Base-by-base conservation (phyloP, 192 early-diverging fungal species). In the Jimgerdemannia lactiflua region DNA sequence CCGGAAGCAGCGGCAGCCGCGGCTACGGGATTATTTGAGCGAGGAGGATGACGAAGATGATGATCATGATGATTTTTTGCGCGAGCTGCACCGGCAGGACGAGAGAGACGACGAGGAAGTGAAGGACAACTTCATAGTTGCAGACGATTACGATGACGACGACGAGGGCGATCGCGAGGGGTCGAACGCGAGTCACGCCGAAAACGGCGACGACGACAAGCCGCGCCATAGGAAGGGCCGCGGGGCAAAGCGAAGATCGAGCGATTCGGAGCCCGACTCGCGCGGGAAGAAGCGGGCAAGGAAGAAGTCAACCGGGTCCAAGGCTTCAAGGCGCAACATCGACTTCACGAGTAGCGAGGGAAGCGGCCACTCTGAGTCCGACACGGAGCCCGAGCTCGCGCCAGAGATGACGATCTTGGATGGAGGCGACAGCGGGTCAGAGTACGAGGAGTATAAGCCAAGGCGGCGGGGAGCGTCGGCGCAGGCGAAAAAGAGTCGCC, bases 11-110 rank as follows among this genome's bases (percentile, higher is more conserved):
- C 80, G 75, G 71, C 74, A 82, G 19, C 74, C 72, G 18, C 78
- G 80, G 39, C 78, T 85, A 65, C 82, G 85, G 42, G 85, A 86
- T 42, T 86, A 85, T 68, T 81, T 85, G 18, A 86, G 82, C 29
- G 84, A 84, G 71, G 82, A 79, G 4, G 83, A 84, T 41, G 80
- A 85, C 70, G 77, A 81, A 17, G 75, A 70, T 19, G 80, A 78
- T 19, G 74, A 80, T n/a, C 81, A 82, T 29, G 78, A 79, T 67
- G 81, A 85, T 29, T 89, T 89, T 70, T 74, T 89, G 59, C 78
- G 79, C 43, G 79, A 84, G 67, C 81, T 89, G 19, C 80, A 81
- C 39, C 73, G 78, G 66, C 80, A 82, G 59, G 83, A 86, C 1
- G 65, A 73, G 29, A 66, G 68, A 20, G 76, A 76, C 20, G 10